phyloP scores from a whole-genome alignment of 495 filamentous ascomycete genomes.

The Xylaria grammica region DNA sequence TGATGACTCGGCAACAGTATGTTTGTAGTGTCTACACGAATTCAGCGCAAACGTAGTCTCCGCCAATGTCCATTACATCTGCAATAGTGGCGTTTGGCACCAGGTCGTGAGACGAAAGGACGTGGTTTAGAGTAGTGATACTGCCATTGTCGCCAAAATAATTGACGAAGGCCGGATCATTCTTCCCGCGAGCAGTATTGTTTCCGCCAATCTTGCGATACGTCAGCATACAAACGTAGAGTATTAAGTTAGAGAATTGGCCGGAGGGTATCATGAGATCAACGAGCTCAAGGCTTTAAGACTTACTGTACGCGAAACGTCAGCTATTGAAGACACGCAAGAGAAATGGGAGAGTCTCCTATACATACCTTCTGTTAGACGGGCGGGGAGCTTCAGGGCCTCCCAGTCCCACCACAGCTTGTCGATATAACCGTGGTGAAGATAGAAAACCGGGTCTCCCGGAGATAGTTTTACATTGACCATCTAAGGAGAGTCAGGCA shows the following conservation, averaged over 20 bases:
- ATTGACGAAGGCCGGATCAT: not conserved
- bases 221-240: not conserved
- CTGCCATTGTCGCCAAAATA: conserved; percentile 25
- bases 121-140: conserved; percentile 13
- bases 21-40: not conserved
- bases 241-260: not conserved
- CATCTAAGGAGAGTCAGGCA: conserved; percentile 32
- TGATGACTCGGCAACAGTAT: too few relatives aligned
- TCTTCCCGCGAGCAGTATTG: conserved; percentile 17
- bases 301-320: not conserved
- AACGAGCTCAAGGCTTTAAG: not conserved
- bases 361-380: conserved; percentile 31
- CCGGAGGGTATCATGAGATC: too few relatives aligned
- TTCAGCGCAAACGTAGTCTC: conserved; percentile 17
- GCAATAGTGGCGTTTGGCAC: conserved; percentile 23
- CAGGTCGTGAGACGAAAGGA: conserved; percentile 12
- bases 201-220: conserved; percentile 25
- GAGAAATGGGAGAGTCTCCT: conserved; percentile 1
- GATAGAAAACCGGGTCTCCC: conserved; percentile 55
- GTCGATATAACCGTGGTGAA: conserved; percentile 58
- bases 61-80: conserved; percentile 36
- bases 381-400: conserved; percentile 31
- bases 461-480: conserved; percentile 26
- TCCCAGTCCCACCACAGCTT: conserved; percentile 58
- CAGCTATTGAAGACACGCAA: not conserved